Conservation (phyloP, 73 alveolate species). For the Stentor coeruleus region DNA sequence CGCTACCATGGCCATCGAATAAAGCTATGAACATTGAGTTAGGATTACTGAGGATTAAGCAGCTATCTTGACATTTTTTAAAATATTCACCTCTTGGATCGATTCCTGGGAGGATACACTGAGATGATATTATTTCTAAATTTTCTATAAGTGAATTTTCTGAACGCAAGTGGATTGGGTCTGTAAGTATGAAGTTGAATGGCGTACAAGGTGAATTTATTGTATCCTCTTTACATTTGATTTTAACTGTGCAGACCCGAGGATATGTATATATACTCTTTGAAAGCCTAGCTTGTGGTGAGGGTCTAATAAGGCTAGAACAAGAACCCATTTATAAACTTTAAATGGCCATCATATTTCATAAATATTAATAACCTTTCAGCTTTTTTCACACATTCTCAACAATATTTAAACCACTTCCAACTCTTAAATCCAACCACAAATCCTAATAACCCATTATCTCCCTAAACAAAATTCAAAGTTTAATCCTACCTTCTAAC, state of each 20-base stretch:
- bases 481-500: too few relatives aligned
- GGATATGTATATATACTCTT: not conserved
- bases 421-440: too few relatives aligned
- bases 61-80: not conserved
- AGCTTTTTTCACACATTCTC: too few relatives aligned
- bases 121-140: not conserved
- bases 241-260: constrained; percentile 5
- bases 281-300: too few relatives aligned
- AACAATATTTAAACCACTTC: too few relatives aligned
- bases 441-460: too few relatives aligned
- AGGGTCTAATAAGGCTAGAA: too few relatives aligned
- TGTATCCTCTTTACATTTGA: not conserved
- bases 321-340: too few relatives aligned
- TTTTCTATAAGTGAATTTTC: not conserved
- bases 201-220: not conserved
- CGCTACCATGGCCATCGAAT: constrained; percentile 19
- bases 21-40: not conserved
- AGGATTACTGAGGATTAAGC: not conserved
- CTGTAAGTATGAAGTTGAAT: not conserved
- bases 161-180: not conserved
- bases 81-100: constrained; percentile 3
- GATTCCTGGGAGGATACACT: constrained; percentile 7
- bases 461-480: too few relatives aligned
- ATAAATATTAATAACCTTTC: too few relatives aligned
- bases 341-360: too few relatives aligned